Percentiles rank a stretch among this genome's conserved stretches.
Evolutionary conservation across 768 basidiomycete genomes (phyloP).

Genomic region (Mycena filopes): DNA sequence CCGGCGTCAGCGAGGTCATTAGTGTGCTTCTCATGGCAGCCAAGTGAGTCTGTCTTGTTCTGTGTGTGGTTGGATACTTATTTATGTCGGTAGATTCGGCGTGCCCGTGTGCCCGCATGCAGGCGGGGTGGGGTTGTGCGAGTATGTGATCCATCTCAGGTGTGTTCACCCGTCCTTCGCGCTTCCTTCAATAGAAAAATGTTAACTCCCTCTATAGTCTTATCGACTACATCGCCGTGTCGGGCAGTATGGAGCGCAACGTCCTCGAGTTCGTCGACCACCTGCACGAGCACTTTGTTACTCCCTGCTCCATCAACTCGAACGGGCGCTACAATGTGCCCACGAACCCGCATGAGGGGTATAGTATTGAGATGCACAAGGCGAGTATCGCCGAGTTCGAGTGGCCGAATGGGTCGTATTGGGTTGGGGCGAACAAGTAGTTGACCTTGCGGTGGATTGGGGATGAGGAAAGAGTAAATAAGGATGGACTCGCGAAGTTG

Average conservation of each 20-base stretch:
- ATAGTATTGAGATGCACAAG: slow-evolving; percentile 92
- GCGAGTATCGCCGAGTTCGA: slow-evolving; percentile 84
- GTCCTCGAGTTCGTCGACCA: slow-evolving; percentile 93
- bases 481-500: too few species aligned
- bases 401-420: slow-evolving; percentile 89
- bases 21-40: slow-evolving; percentile 91
- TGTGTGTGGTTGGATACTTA: background rate
- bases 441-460: too few species aligned
- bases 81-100: slow-evolving; percentile 64
- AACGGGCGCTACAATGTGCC: slow-evolving; percentile 92
- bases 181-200: too few species aligned
- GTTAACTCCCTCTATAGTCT: slow-evolving; percentile 56
- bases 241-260: slow-evolving; percentile 93
- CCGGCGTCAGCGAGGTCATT: slow-evolving; percentile 94
- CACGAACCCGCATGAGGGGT: slow-evolving; percentile 77
- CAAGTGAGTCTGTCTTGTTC: slow-evolving; percentile 59
- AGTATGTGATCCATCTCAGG: slow-evolving; percentile 90
- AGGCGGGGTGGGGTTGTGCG: slow-evolving; percentile 93
- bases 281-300: slow-evolving; percentile 92
- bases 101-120: slow-evolving; percentile 93
- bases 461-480: too few species aligned
- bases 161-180: slow-evolving; percentile 36
- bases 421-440: slow-evolving; percentile 53
- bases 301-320: slow-evolving; percentile 88
- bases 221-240: slow-evolving; percentile 94